Evolutionary conservation across 2,329 filamentous ascomycete species (phyloP).

Genomic region (Monosporascus cannonballus): DNA sequence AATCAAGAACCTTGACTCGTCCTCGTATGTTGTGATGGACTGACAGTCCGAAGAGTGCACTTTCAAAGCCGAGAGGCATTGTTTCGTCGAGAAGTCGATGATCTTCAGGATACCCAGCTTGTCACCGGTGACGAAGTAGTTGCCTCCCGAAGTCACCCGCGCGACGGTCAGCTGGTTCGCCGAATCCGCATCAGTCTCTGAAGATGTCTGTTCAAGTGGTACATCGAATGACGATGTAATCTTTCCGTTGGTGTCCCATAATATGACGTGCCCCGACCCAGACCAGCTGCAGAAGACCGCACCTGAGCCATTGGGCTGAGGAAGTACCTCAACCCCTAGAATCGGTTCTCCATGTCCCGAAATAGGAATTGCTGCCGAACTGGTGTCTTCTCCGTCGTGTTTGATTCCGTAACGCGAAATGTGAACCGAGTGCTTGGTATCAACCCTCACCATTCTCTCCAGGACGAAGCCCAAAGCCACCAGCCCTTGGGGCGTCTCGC

Average conservation of each 20-base stretch:
- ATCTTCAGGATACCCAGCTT: conserved; percentile 76
- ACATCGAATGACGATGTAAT: conserved; percentile 60
- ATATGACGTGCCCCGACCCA: conserved; percentile 68
- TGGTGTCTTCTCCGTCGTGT: conserved; percentile 31
- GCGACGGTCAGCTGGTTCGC: conserved; percentile 56
- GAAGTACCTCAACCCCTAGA: conserved; percentile 67
- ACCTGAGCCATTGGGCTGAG: conserved; percentile 50
- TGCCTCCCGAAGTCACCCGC: conserved; percentile 53
- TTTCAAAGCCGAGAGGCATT: conserved; percentile 65
- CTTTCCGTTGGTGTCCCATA: conserved; percentile 73
- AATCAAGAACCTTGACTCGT: conserved; percentile 57
- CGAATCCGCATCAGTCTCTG: conserved; percentile 44
- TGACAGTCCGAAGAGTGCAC: conserved; percentile 84
- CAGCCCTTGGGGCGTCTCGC: conserved; percentile 39
- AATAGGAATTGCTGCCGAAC: conserved; percentile 46
- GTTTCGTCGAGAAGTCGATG: conserved; percentile 55
- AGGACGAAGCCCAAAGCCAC: conserved; percentile 64
- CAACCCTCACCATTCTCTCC: conserved; percentile 66
- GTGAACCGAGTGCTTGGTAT: conserved; percentile 69
- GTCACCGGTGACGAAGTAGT: conserved; percentile 75
- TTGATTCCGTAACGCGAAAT: conserved; percentile 48
- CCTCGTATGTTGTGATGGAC: conserved; percentile 67
- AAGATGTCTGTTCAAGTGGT: conserved; percentile 57
- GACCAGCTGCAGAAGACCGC: conserved; percentile 90
- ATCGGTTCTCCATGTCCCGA: conserved; percentile 59